Evolutionary conservation across 495 filamentous ascomycete genomes (phyloP), one percentile per base, ranked within the genome.

Genomic region (Penicillium manginii): DNA sequence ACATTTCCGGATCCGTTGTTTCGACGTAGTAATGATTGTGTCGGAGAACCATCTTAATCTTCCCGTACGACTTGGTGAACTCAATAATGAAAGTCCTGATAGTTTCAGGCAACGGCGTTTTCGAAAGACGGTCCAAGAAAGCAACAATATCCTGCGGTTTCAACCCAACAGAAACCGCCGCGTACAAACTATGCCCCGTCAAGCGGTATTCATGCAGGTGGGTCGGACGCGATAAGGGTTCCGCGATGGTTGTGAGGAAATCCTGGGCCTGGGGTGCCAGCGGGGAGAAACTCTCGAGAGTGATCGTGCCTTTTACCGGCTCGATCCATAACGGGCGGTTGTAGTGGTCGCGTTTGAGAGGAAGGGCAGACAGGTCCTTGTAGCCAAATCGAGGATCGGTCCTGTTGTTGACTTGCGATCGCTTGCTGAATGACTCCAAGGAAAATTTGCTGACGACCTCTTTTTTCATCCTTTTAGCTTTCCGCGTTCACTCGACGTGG

Each of bases 1-100:
- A 76, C 75, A 96, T 88, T 15, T 85, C 77, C 18, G 91, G 87
- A 67, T 98, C 93, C 5, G 87, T 83, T 61, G 90, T 96, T 75
- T 99, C 94, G 58, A 98, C 86, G 68, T 89, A 98, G 72, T 94
- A 97, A 55, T 87, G 87, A 61, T 93, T 98, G 66, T 97, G 87
- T 70, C 97, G 96, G 57, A 98, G 74, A 21, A 98, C 94, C 37
- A 98, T 83, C 74, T 96, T 94, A 37, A 96, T 91, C 72, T 98
- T 97, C 39, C 94, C 94, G 70, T 93, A 98, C 21, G 89, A 92
- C 55, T 88, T 86, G 7, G 93, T 96, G 65, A 90, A 92, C 39
- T 87, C 85, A 58, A 86, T 79, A 64, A 99, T 94, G 68, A 91
- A 97, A 14, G 80, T 74, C 55, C 83, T 83, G 49, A 97, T 91